Conservation (phyloP, 208 protist species). For the Trichomonas vaginalis region DNA sequence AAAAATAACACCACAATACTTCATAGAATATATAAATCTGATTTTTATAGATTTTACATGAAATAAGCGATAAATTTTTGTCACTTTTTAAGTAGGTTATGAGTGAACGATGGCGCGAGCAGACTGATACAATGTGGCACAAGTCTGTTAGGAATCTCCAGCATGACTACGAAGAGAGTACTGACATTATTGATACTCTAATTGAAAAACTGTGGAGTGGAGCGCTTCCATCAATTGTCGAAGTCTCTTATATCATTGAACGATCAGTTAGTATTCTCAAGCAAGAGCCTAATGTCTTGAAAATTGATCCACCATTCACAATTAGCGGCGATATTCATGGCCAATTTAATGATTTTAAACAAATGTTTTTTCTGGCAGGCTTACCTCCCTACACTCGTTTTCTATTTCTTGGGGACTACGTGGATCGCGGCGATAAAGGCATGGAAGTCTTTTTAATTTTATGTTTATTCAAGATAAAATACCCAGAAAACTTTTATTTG, state of each 20-base stretch:
- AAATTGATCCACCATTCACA: constrained; percentile 25
- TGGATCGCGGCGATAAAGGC: neutral
- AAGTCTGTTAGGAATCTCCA: neutral
- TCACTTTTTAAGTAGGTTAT: too few relatives aligned
- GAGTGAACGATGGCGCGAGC: neutral
- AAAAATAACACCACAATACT: too few relatives aligned
- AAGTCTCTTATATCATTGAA: neutral
- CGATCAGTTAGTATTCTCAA: neutral
- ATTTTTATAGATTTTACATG: too few relatives aligned
- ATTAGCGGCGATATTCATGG: constrained; percentile 38
- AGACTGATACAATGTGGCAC: neutral
- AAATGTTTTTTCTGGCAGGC: constrained; percentile 32
- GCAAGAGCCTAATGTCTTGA: constrained; percentile 28
- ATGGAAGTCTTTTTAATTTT: neutral
- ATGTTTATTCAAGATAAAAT: constrained; percentile 11
- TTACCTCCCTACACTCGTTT: constrained; percentile 22
- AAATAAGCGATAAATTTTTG: too few relatives aligned
- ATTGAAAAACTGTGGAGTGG: neutral
- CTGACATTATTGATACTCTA: neutral
- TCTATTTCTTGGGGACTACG: constrained; percentile 31
- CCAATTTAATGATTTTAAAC: constrained; percentile 35
- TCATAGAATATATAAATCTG: too few relatives aligned
- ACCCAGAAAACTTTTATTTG: constrained; percentile 73
- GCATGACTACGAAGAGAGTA: neutral
- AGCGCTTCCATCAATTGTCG: neutral